Conservation (phyloP, 768 basidiomycete species). For the Russula earlei region DNA sequence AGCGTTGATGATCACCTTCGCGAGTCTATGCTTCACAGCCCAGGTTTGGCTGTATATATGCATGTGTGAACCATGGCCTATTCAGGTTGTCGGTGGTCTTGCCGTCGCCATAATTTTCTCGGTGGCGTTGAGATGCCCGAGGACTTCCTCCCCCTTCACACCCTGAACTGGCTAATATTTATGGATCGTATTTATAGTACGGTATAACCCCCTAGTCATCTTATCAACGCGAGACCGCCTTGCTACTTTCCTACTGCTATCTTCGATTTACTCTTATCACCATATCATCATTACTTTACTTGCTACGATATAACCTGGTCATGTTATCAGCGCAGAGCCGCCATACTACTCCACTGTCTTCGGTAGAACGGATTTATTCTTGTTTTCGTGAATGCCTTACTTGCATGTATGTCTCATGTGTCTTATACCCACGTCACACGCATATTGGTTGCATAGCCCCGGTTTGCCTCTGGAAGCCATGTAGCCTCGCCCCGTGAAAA, state of each 20-base stretch:
- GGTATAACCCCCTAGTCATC: not conserved
- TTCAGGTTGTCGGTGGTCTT: not conserved
- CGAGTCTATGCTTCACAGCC: not conserved
- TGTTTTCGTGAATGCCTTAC: too few species aligned
- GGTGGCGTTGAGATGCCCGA: not conserved
- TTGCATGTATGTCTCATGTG: not conserved
- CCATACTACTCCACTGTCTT: too few species aligned
- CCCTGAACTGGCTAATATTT: not conserved
- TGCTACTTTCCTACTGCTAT: too few species aligned
- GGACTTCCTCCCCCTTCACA: not conserved
- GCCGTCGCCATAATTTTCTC: not conserved
- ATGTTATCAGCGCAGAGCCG: too few species aligned
- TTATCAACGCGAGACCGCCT: not conserved
- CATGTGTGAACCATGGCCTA: not conserved
- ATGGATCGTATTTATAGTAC: not conserved
- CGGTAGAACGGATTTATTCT: too few species aligned
- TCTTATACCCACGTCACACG: not conserved
- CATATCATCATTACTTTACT: too few species aligned
- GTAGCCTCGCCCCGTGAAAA: not conserved
- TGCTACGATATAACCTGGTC: too few species aligned
- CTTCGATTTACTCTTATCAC: too few species aligned
- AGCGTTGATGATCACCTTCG: not conserved
- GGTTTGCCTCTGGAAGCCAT: not conserved
- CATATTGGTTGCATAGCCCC: not conserved
- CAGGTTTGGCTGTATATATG: conserved; percentile 4